Conservation (phyloP, 1,284 basidiomycete species). For the Microbotryomycetes sp. region DNA sequence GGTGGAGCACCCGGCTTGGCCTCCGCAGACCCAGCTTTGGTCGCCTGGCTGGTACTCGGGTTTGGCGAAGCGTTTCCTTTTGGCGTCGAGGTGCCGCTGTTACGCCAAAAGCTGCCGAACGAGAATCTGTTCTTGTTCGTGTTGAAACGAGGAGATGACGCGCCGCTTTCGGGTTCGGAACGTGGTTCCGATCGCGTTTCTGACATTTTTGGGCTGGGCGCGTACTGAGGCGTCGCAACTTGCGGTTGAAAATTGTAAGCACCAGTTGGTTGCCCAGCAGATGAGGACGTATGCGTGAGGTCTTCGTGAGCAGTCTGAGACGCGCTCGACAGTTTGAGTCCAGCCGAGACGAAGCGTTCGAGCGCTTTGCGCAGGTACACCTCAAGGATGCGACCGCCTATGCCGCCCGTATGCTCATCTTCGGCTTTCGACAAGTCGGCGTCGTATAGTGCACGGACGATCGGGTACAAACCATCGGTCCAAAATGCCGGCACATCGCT, state of each 20-base stretch:
- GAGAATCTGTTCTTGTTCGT: not conserved
- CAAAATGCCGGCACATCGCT: conserved; percentile 13
- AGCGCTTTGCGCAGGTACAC: conserved; percentile 13
- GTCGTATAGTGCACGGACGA: conserved; percentile 17
- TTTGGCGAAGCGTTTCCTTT: not conserved
- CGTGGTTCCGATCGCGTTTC: not conserved
- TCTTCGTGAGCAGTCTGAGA: not conserved
- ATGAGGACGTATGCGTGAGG: not conserved
- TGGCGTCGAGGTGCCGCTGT: not conserved
- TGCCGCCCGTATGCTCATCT: conserved; percentile 3
- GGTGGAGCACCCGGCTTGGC: not conserved
- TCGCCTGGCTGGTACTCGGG: not conserved
- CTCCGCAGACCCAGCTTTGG: not conserved
- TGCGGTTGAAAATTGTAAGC: conserved; percentile 10
- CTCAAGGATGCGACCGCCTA: not conserved
- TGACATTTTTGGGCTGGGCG: not conserved
- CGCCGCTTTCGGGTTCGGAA: not conserved
- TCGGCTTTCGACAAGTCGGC: conserved; percentile 18
- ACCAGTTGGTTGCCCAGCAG: not conserved
- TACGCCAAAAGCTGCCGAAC: not conserved
- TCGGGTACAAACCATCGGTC: conserved; percentile 18
- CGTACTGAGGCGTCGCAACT: not conserved
- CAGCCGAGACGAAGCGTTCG: conserved; percentile 23
- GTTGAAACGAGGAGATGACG: not conserved
- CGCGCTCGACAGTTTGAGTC: conserved; percentile 21